Evolutionary conservation across 805 yeast species (phyloP).

Genomic region (Phaffomyces antillensis): DNA sequence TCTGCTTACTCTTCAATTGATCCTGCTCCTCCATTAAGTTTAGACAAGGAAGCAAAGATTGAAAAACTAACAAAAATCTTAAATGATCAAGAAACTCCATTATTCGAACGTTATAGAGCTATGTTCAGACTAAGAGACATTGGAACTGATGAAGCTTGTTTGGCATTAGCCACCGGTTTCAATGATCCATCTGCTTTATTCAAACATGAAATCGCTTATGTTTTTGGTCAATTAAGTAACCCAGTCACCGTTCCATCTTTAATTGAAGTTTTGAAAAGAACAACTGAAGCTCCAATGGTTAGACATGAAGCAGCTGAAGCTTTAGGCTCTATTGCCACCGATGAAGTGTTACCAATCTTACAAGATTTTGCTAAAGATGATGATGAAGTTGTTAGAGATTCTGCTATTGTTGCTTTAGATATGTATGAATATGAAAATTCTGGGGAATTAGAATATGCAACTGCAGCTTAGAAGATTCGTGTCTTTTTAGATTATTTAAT

Average conservation of each 20-base stretch:
- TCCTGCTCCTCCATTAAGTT: slow-evolving; percentile 97
- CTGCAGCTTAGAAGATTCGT: slow-evolving; percentile 14
- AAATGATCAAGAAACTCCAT: slow-evolving; percentile 68
- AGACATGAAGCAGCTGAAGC: slow-evolving; percentile 99
- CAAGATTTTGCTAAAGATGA: slow-evolving; percentile 70
- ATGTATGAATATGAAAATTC: slow-evolving; percentile 96
- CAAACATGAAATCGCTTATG: slow-evolving; percentile 97
- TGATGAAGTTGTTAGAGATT: slow-evolving; percentile 89
- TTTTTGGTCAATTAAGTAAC: slow-evolving; percentile 93
- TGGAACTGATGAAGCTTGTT: slow-evolving; percentile 87
- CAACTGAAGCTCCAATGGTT: slow-evolving; percentile 92
- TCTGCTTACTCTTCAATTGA: slow-evolving; percentile 84
- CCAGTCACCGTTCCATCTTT: slow-evolving; percentile 89
- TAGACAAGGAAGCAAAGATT: slow-evolving; percentile 50
- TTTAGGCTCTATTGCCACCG: slow-evolving; percentile 92
- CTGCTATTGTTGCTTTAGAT: slow-evolving; percentile 95
- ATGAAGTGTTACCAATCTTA: slow-evolving; percentile 86
- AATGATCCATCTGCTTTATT: slow-evolving; percentile 87
- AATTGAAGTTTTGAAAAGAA: slow-evolving; percentile 70
- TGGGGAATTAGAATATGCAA: slow-evolving; percentile 66
- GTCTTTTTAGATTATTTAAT: slow-evolving; percentile 2
- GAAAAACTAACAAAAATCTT: slow-evolving; percentile 59
- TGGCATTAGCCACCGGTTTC: slow-evolving; percentile 87
- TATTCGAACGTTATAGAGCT: slow-evolving; percentile 94
- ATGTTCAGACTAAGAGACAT: slow-evolving; percentile 97